A percentile compares a stretch with the other conserved stretches of the same genome.
These are phyloP conservation scores for Penicillium subrubescens DNA, from an alignment of 495 filamentous ascomycete genomes.

Conservation along the genomic window DNA sequence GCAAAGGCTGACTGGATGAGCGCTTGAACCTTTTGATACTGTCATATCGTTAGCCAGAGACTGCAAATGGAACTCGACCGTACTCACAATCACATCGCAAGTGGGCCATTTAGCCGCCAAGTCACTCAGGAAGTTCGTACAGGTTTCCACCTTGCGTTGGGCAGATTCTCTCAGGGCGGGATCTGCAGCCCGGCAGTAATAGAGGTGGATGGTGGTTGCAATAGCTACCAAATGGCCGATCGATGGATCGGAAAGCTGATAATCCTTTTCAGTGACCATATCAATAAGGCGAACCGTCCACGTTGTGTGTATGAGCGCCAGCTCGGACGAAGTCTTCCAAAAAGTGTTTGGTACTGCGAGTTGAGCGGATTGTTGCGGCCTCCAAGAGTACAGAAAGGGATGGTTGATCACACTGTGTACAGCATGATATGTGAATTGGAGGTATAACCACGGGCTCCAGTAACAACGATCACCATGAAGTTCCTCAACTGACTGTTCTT, in stretches of 20 bases:
- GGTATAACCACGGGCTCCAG: slow-evolving; percentile 46
- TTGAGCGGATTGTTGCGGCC: slow-evolving; percentile 45
- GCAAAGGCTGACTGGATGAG: slow-evolving; percentile 41
- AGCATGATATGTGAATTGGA: slow-evolving; percentile 48
- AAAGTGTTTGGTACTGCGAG: slow-evolving; percentile 48
- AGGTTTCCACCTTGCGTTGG: slow-evolving; percentile 39
- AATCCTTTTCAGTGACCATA: slow-evolving; percentile 44
- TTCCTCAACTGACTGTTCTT: slow-evolving; percentile 39
- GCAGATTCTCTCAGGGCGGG: slow-evolving; percentile 41
- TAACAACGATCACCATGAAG: slow-evolving; percentile 38
- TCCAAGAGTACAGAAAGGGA: slow-evolving; percentile 47
- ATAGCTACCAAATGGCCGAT: slow-evolving; percentile 44
- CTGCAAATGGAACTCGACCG: neutral
- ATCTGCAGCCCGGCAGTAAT: slow-evolving; percentile 46
- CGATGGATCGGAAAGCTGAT: slow-evolving; percentile 43
- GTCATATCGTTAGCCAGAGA: neutral
- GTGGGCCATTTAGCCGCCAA: slow-evolving; percentile 37
- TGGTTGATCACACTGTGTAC: slow-evolving; percentile 47
- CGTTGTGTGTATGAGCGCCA: slow-evolving; percentile 45
- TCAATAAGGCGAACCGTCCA: slow-evolving; percentile 49
- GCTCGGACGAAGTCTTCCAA: slow-evolving; percentile 46
- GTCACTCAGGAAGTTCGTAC: slow-evolving; percentile 35
- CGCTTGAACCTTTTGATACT: slow-evolving; percentile 40
- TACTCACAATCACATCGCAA: slow-evolving; percentile 35
- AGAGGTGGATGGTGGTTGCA: slow-evolving; percentile 44